phyloP scores from a whole-genome alignment of 2,329 filamentous ascomycete species.

The Pezicula radicicola region DNA sequence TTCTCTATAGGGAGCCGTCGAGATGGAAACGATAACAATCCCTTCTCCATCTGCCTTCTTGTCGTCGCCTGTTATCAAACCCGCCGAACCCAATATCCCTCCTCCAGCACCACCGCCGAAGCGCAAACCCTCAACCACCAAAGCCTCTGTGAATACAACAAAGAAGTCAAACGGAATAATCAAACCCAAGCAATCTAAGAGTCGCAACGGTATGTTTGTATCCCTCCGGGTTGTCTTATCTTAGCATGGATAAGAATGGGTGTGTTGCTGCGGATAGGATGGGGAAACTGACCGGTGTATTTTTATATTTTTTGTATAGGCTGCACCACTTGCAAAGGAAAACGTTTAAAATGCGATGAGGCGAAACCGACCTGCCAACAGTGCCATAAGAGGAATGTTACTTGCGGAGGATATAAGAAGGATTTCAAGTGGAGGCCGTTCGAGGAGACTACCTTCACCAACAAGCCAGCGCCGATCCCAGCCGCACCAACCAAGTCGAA shows the following conservation, averaged over 20 bases:
- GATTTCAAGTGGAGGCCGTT: constrained; percentile 74
- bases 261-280: constrained; percentile 1
- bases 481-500: constrained; percentile 22
- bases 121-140: constrained; percentile 19
- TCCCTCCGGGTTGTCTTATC: constrained; percentile 18
- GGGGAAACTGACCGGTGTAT: constrained; percentile 4
- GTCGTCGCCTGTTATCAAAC: constrained; percentile 30
- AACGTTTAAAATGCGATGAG: constrained; percentile 72
- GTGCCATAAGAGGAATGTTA: constrained; percentile 61
- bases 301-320: constrained; percentile 40
- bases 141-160: constrained; percentile 11
- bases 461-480: constrained; percentile 27
- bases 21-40: constrained; percentile 58
- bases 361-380: constrained; percentile 66
- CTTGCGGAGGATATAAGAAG: constrained; percentile 71
- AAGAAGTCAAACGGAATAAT: constrained; percentile 34
- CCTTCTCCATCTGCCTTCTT: constrained; percentile 56
- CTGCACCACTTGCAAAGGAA: constrained; percentile 71
- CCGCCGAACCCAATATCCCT: background rate
- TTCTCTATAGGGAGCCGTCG: constrained; percentile 14
- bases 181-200: constrained; percentile 72
- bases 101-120: constrained; percentile 25
- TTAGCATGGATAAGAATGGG: constrained; percentile 17
- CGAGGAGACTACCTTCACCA: constrained; percentile 56
- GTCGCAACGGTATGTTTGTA: constrained; percentile 62